Percentiles rank a stretch among this genome's conserved stretches.
Conservation (phyloP, 2,329 filamentous ascomycete species). For the Ophiostoma angusticollis region DNA sequence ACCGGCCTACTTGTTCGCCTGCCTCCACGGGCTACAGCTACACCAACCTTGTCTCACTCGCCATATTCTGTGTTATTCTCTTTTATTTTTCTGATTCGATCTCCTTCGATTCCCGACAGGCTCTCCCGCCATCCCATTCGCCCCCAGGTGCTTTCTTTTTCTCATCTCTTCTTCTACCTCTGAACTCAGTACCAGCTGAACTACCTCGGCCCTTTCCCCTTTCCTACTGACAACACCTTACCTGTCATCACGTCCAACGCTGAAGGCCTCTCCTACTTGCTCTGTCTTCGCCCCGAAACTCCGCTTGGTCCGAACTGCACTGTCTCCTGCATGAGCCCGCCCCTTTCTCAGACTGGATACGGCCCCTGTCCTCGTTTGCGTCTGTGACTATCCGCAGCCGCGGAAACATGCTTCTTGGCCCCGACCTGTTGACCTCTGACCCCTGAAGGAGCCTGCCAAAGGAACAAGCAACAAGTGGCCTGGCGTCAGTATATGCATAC, state of each 20-base stretch:
- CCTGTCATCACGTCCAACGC: too few species aligned
- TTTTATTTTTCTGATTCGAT: neutral
- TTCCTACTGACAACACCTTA: too few species aligned
- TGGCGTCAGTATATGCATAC: too few species aligned
- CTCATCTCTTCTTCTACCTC: neutral
- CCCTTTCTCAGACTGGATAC: neutral
- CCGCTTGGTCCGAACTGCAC: too few species aligned
- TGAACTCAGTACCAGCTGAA: too few species aligned
- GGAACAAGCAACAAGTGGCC: too few species aligned
- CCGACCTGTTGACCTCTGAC: slow-evolving; percentile 3
- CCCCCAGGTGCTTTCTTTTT: neutral
- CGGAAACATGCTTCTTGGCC: slow-evolving; percentile 1
- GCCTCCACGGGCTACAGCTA: slow-evolving; percentile 6
- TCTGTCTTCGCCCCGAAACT: too few species aligned
- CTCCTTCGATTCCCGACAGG: neutral
- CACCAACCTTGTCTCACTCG: slow-evolving; percentile 7
- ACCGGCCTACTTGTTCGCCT: slow-evolving; percentile 5
- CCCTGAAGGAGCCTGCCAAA: neutral
- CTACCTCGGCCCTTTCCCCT: too few species aligned
- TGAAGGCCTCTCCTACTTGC: too few species aligned
- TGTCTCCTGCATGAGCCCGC: too few species aligned
- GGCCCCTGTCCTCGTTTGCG: slow-evolving; percentile 1
- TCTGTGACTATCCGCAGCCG: slow-evolving; percentile 3
- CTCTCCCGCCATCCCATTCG: neutral
- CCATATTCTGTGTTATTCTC: slow-evolving; percentile 3